Evolutionary conservation across 257 asterid genomes (phyloP).

Genomic region (Striga asiatica): DNA sequence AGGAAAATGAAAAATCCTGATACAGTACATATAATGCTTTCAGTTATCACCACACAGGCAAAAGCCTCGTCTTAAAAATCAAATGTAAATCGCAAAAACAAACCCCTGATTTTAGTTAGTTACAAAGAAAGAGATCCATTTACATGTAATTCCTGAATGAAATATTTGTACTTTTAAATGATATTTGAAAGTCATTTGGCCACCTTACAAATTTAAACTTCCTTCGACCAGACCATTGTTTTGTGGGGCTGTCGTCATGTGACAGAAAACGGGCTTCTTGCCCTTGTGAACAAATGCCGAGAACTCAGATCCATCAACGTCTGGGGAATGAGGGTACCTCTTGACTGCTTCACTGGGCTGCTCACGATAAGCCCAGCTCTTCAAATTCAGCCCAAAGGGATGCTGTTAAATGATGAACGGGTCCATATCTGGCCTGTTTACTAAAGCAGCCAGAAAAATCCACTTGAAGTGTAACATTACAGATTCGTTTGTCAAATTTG

Average conservation of each 20-base stretch:
- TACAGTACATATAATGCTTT: too few species aligned
- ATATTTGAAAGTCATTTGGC: not conserved
- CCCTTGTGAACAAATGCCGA: slow-evolving; percentile 59
- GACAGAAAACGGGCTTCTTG: slow-evolving; percentile 66
- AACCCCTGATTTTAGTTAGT: too few species aligned
- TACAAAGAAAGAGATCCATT: too few species aligned
- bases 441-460: slow-evolving; percentile 13
- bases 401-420: slow-evolving; percentile 26
- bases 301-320: slow-evolving; percentile 72
- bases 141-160: too few species aligned
- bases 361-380: slow-evolving; percentile 74
- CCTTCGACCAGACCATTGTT: slow-evolving; percentile 44
- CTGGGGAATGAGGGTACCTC: slow-evolving; percentile 74
- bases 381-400: slow-evolving; percentile 57
- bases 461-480: not conserved
- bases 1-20: too few species aligned
- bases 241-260: slow-evolving; percentile 93
- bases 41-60: too few species aligned
- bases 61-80: too few species aligned
- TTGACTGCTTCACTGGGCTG: slow-evolving; percentile 55
- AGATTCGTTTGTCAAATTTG: not conserved
- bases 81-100: not conserved
- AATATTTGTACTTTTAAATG: too few species aligned
- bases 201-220: not conserved
- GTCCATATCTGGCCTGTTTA: slow-evolving; percentile 35